Base-by-base conservation (phyloP, 257 asterid species). In the Przewalskia tangutica region DNA sequence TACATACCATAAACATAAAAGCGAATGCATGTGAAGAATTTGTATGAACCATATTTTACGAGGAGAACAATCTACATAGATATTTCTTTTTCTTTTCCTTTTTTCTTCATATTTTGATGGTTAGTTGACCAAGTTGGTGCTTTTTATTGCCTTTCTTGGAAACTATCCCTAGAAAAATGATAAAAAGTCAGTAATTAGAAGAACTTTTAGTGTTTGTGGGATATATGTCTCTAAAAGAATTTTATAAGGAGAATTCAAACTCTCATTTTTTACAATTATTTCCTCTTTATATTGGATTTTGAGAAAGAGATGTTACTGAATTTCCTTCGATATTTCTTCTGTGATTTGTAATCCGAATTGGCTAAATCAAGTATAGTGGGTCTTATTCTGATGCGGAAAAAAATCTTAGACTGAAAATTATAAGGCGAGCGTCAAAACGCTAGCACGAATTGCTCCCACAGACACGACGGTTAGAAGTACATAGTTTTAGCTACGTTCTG, bases 41-140 rank as follows among this genome's bases (percentile, higher is more conserved):
- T 87, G 85, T 78, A 85, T 87, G 90, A 85, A 87, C 90, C 88
- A 87, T 53, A 85, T 81, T 80, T 77, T 8, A 81, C 60, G 79
- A 64, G 11, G 7, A 59, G 3, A 54, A 11, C 70, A 36, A 40
- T n/a, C 59, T 16, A 4, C 36, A 34, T 59, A 48, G 71, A 70
- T 44, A 5, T 36, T 51, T 70, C n/a, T 2, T 7, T 40, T 40
- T 44, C 36, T 20, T 13, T 38, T 2, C 53, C 9, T 55, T 40
- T 10, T 50, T 18, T 13, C 27, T 13, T 20, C 40, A 4, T 38
- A 17, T 67, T 13, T 54, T n/a, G 58, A 53, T 53, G 56, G 56
- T 53, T 13, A 53, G 6, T 53, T 6, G 18, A 53, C 58, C 58
- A 53, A 53, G 2, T 4, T 53, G 58, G 58, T 53, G 58, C 7